A percentile compares a stretch with the other conserved stretches of the same genome.
These are phyloP conservation scores for Cryptococcus maquisensis DNA, from an alignment of 1,284 basidiomycete species.

Conservation along the genomic window DNA sequence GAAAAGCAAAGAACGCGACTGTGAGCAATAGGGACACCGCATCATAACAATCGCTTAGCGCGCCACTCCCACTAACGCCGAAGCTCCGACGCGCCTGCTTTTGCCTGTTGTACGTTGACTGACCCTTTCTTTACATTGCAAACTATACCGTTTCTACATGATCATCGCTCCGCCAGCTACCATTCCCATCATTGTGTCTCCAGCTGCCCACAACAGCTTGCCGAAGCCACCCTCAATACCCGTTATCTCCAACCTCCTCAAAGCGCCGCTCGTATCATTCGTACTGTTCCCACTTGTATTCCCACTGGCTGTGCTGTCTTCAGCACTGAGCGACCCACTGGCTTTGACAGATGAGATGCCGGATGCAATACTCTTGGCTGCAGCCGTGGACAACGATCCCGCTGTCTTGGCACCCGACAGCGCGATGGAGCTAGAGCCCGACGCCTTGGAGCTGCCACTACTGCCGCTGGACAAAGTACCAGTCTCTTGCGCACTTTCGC, in stretches of 20 bases:
- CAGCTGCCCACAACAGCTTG: neutral
- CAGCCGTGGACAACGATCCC: neutral
- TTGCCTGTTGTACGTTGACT: neutral
- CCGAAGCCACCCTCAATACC: constrained; percentile 1
- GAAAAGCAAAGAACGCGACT: neutral
- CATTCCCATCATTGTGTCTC: neutral
- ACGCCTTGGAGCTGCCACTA: neutral
- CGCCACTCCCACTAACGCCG: neutral
- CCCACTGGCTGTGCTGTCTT: neutral
- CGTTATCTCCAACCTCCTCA: neutral
- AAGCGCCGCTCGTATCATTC: constrained; percentile 1
- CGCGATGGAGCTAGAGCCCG: neutral
- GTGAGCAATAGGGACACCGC: neutral
- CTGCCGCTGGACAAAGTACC: neutral
- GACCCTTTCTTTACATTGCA: neutral
- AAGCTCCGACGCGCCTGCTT: neutral
- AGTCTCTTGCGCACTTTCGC: constrained; percentile 9
- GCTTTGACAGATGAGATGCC: neutral
- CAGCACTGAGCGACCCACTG: neutral
- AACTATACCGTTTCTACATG: neutral
- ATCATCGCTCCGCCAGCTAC: constrained; percentile 1
- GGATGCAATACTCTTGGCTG: neutral
- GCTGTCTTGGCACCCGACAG: constrained; percentile 6
- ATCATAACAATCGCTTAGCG: neutral
- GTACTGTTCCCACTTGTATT: constrained; percentile 8